phyloP scores from a whole-genome alignment of 345 rosid genomes.

The Eucalyptus camaldulensis region DNA sequence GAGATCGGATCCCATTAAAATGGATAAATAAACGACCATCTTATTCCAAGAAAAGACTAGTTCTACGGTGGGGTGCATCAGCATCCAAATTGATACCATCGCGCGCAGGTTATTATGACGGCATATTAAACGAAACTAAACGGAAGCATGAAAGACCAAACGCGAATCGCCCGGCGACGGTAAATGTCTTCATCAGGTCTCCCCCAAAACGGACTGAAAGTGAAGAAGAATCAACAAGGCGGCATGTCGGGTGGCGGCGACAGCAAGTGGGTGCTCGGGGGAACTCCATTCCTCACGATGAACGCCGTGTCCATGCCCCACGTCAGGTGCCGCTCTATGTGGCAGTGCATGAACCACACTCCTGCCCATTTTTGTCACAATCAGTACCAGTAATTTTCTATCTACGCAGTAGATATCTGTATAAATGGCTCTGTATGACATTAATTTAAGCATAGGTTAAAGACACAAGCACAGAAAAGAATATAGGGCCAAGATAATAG shows the following conservation, averaged over 20 bases:
- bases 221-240: not conserved
- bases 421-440: not conserved
- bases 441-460: not conserved
- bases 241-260: conserved; percentile 29
- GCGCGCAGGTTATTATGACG: not conserved
- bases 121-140: not conserved
- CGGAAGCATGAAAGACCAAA: not conserved
- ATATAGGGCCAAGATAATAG: not conserved
- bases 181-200: not conserved
- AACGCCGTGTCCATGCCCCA: conserved; percentile 29
- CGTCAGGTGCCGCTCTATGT: conserved; percentile 12
- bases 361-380: not conserved
- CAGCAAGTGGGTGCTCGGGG: not conserved
- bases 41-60: not conserved
- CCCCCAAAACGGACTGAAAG: not conserved
- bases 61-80: not conserved
- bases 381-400: not conserved
- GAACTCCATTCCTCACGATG: conserved; percentile 12
- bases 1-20: not conserved
- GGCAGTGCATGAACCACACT: conserved; percentile 33
- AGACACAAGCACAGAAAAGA: not conserved
- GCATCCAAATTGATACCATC: not conserved
- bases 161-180: not conserved
- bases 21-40: not conserved
- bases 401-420: not conserved